Evolutionary conservation across 352 stramenopile species (phyloP).

Genomic region (Pythium volutum): DNA sequence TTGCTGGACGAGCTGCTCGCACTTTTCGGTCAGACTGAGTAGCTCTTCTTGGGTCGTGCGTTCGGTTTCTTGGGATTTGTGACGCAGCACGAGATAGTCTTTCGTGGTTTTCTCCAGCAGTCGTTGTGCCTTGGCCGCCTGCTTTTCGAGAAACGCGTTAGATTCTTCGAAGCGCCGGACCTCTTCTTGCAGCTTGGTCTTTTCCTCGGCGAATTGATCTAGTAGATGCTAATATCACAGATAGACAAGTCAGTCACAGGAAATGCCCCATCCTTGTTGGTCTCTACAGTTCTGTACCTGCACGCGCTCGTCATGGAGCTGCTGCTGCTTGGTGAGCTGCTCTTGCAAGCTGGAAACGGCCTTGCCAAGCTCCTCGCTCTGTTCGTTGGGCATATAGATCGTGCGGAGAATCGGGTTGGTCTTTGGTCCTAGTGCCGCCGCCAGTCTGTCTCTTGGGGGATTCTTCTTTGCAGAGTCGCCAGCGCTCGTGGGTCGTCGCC

Average conservation of each 20-base stretch:
- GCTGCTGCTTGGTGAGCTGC: conserved; percentile 53
- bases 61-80: conserved; percentile 63
- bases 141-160: conserved; percentile 35
- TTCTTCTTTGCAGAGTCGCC: background rate
- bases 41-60: conserved; percentile 61
- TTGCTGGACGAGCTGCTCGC: conserved; percentile 35
- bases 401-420: conserved; percentile 52
- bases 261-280: too few species aligned
- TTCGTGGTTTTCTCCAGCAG: conserved; percentile 68
- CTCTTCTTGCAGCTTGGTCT: conserved; percentile 42
- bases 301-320: conserved; percentile 53
- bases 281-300: conserved; percentile 32
- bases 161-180: conserved; percentile 37
- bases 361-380: conserved; percentile 44
- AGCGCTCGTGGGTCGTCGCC: background rate
- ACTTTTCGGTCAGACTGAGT: conserved; percentile 36
- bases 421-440: background rate
- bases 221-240: conserved; percentile 35
- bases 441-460: background rate
- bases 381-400: conserved; percentile 76
- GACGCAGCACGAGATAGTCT: conserved; percentile 71
- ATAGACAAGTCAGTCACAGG: background rate
- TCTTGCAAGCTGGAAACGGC: conserved; percentile 57
- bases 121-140: conserved; percentile 53
- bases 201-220: conserved; percentile 56